A percentile compares a stretch with the other conserved stretches of the same genome.
These are phyloP conservation scores for Cercospora sp. DNA, from an alignment of 2,329 filamentous ascomycete species.

Conservation along the genomic window DNA sequence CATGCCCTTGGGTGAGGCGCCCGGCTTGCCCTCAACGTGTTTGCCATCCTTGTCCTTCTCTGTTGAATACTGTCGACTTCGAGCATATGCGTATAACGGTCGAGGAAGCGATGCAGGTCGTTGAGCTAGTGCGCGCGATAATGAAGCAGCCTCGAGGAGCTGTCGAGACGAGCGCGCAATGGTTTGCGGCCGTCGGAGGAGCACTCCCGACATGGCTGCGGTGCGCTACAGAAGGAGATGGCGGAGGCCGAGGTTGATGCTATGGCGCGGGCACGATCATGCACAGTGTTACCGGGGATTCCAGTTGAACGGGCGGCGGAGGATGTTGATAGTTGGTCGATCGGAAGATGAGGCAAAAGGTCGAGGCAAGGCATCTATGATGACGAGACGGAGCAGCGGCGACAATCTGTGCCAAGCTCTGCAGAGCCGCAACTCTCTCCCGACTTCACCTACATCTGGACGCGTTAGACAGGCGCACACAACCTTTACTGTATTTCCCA, in stretches of 20 bases:
- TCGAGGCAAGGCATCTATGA: constrained; percentile 1
- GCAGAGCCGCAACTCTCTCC: background rate
- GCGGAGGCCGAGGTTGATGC: background rate
- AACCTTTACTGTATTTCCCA: background rate
- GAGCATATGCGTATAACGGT: constrained; percentile 47
- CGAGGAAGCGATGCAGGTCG: constrained; percentile 44
- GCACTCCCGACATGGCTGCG: constrained; percentile 35
- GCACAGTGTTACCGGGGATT: background rate
- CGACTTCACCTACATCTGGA: background rate
- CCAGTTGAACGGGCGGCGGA: background rate
- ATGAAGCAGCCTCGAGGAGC: constrained; percentile 36
- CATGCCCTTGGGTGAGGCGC: constrained; percentile 44
- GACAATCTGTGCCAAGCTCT: background rate
- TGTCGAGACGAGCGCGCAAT: constrained; percentile 39
- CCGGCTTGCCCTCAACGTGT: constrained; percentile 31
- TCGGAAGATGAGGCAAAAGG: background rate
- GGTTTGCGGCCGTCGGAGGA: constrained; percentile 40
- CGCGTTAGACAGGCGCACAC: background rate
- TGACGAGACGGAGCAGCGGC: constrained; percentile 1
- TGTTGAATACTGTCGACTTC: constrained; percentile 47
- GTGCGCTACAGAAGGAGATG: background rate
- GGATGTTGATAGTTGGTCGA: background rate
- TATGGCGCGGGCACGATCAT: background rate
- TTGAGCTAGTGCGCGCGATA: constrained; percentile 38
- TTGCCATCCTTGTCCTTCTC: constrained; percentile 41